A percentile compares a stretch with the other conserved stretches of the same genome.
Evolutionary conservation across 1,284 basidiomycete species (phyloP).

Genomic region (Phaffia rhodozyma): DNA sequence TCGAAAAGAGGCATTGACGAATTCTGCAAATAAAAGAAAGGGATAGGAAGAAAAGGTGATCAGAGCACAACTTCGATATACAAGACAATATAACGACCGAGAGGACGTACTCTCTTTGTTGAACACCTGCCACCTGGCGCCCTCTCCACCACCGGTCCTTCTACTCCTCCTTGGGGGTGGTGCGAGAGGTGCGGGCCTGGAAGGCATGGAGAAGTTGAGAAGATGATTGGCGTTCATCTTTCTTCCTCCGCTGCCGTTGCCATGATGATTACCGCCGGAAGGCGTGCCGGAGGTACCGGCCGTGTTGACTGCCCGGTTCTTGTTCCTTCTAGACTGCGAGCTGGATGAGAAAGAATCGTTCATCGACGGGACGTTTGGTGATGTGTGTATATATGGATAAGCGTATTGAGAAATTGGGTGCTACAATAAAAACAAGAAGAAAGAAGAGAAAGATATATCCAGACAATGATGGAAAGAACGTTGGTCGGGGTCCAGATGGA

Average conservation of each 20-base stretch:
- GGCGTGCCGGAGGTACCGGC: too few relatives aligned
- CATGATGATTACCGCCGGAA: neutral
- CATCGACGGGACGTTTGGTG: too few relatives aligned
- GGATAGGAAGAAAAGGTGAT: conserved; percentile 15
- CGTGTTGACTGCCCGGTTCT: too few relatives aligned
- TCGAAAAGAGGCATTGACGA: conserved; percentile 85
- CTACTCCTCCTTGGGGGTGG: conserved; percentile 58
- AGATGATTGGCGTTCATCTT: conserved; percentile 12
- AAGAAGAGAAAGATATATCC: too few relatives aligned
- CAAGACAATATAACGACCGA: neutral
- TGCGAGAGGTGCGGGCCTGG: conserved; percentile 49
- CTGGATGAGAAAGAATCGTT: too few relatives aligned
- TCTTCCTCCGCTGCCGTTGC: neutral
- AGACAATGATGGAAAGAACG: too few relatives aligned
- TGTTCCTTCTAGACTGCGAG: too few relatives aligned
- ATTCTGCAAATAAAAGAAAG: conserved; percentile 42
- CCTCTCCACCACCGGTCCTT: conserved; percentile 48
- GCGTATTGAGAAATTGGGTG: too few relatives aligned
- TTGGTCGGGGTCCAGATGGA: too few relatives aligned
- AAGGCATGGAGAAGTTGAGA: conserved; percentile 72
- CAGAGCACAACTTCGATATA: conserved; percentile 2
- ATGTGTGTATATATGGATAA: too few relatives aligned
- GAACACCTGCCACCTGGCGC: conserved; percentile 45
- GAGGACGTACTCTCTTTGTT: conserved; percentile 68
- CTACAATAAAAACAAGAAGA: too few relatives aligned